phyloP scores from a whole-genome alignment of 805 yeast genomes.

The Starmerella davenportii region DNA sequence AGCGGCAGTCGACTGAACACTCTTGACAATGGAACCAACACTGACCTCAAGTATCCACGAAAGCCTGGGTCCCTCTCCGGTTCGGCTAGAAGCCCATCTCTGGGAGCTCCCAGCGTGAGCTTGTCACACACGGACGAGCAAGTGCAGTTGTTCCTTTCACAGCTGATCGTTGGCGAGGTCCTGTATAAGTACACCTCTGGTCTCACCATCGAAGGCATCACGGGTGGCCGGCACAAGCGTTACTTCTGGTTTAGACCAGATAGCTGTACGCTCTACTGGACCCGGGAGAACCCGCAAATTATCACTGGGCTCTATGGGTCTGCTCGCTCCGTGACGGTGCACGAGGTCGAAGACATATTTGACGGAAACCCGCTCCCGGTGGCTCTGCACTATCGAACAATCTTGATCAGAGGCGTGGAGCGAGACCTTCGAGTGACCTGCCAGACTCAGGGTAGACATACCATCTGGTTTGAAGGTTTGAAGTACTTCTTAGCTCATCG shows the following conservation, averaged over 20 bases:
- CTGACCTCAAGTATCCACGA: not conserved
- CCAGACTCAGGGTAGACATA: slow-evolving; percentile 71
- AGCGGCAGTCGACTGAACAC: not conserved
- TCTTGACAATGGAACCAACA: not conserved
- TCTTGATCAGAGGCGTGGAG: slow-evolving; percentile 51
- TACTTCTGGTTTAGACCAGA: slow-evolving; percentile 96
- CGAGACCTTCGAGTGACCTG: slow-evolving; percentile 66
- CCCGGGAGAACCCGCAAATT: slow-evolving; percentile 57
- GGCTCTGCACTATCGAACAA: slow-evolving; percentile 71
- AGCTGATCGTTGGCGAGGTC: slow-evolving; percentile 84
- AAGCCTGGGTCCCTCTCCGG: not conserved
- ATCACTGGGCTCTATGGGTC: slow-evolving; percentile 38
- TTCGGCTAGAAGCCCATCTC: not conserved
- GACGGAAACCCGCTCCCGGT: slow-evolving; percentile 65
- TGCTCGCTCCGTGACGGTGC: slow-evolving; percentile 65
- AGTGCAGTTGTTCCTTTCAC: slow-evolving; percentile 34
- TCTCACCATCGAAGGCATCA: slow-evolving; percentile 39
- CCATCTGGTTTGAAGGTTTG: slow-evolving; percentile 76
- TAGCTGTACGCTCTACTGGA: slow-evolving; percentile 80
- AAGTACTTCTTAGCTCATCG: slow-evolving; percentile 42
- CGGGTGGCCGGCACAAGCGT: slow-evolving; percentile 73
- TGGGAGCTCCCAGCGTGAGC: not conserved
- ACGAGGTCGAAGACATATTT: slow-evolving; percentile 58
- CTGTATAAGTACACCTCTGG: slow-evolving; percentile 72
- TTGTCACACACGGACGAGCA: not conserved